phyloP scores from a whole-genome alignment of 2,329 filamentous ascomycete genomes.

The Mycogone perniciosa region DNA sequence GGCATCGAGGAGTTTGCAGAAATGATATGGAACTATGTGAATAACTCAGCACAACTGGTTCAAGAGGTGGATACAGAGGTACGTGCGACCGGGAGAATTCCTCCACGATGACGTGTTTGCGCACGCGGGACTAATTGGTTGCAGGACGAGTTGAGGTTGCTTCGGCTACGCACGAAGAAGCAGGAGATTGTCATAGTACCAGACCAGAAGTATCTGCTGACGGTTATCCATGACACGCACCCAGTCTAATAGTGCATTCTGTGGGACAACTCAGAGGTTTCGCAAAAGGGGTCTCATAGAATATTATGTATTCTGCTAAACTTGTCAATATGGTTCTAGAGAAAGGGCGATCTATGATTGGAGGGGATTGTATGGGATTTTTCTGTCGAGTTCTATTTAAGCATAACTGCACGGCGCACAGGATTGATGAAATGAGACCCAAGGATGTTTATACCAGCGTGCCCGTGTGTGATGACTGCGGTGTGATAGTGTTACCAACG shows the following conservation, averaged over 20 bases:
- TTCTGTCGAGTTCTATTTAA: slow-evolving; percentile 9
- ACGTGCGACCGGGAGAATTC: slow-evolving; percentile 14
- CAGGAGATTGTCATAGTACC: slow-evolving; percentile 80
- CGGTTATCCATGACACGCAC: slow-evolving; percentile 74
- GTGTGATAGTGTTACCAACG: background rate
- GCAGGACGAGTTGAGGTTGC: slow-evolving; percentile 68
- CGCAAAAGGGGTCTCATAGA: background rate
- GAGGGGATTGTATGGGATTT: background rate
- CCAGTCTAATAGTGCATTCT: slow-evolving; percentile 1
- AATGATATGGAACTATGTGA: slow-evolving; percentile 71
- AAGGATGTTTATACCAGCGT: background rate
- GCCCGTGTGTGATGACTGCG: background rate
- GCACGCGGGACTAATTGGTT: background rate
- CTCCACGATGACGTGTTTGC: background rate
- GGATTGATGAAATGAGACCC: slow-evolving; percentile 13
- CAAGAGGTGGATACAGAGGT: slow-evolving; percentile 67
- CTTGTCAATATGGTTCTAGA: background rate
- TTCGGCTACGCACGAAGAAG: slow-evolving; percentile 74
- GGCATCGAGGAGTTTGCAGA: slow-evolving; percentile 66
- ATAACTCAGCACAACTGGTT: slow-evolving; percentile 61
- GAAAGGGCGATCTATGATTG: background rate
- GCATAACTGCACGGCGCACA: slow-evolving; percentile 14
- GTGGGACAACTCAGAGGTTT: background rate
- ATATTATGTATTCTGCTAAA: background rate
- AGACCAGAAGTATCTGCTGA: slow-evolving; percentile 70